Conservation (phyloP, 2,329 filamentous ascomycete genomes). For the Trichoderma afroharzianum region DNA sequence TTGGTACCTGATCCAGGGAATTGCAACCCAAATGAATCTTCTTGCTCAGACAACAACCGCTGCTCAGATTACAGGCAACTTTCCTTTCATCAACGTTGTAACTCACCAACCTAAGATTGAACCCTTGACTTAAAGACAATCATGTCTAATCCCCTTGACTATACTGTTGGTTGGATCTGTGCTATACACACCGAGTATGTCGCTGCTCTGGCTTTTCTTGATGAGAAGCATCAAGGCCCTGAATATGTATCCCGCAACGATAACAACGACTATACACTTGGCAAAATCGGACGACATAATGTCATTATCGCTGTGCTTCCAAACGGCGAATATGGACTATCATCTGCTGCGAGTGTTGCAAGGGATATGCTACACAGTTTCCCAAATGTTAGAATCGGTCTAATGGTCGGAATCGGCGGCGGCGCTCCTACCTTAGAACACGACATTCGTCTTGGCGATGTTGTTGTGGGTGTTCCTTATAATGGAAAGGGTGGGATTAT, state of each 20-base stretch:
- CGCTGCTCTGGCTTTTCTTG: background rate
- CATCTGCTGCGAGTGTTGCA: background rate
- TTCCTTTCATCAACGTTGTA: too few species aligned
- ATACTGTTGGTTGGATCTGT: background rate
- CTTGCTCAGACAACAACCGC: too few species aligned
- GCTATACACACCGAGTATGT: background rate
- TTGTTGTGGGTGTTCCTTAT: fast-evolving
- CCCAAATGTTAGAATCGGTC: background rate
- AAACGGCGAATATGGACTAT: background rate
- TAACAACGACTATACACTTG: background rate
- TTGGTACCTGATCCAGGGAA: too few species aligned
- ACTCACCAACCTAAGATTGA: too few species aligned
- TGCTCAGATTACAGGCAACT: too few species aligned
- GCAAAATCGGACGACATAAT: background rate
- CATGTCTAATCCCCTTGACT: too few species aligned
- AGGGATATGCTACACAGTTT: background rate
- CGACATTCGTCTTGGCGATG: background rate
- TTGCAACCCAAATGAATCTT: too few species aligned
- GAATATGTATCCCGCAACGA: background rate
- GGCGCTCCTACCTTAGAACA: background rate
- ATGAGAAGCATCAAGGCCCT: background rate
- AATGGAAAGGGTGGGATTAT: background rate
- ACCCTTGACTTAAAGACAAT: too few species aligned
- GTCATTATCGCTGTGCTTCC: background rate
- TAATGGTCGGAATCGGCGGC: background rate